Percentiles rank a stretch among this genome's conserved stretches.
Conservation (phyloP, 2,329 filamentous ascomycete species). For the Apiospora koreana region DNA sequence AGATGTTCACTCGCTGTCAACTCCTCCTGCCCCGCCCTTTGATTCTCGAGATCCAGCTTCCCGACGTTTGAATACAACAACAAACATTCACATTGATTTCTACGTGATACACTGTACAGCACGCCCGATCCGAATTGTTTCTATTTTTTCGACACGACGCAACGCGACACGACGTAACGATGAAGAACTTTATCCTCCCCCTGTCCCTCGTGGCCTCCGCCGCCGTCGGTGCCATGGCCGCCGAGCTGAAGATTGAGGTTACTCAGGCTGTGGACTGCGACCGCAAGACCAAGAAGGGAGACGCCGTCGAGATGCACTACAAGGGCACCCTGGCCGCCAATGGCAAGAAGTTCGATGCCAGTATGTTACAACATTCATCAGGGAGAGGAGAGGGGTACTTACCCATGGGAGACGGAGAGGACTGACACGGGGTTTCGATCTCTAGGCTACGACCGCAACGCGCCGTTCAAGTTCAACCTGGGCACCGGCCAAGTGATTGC, state of each 20-base stretch:
- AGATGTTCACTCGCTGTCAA: background rate
- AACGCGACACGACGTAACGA: slow-evolving; percentile 26
- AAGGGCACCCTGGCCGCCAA: slow-evolving; percentile 73
- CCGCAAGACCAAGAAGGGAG: slow-evolving; percentile 74
- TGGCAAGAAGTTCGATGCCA: slow-evolving; percentile 82
- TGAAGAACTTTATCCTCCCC: slow-evolving; percentile 50
- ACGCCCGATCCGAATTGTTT: background rate
- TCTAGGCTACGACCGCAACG: slow-evolving; percentile 71
- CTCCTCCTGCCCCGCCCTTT: background rate
- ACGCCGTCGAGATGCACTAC: slow-evolving; percentile 87
- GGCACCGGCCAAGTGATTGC: slow-evolving; percentile 85
- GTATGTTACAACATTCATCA: slow-evolving; percentile 37
- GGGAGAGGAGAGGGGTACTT: too few relatives aligned
- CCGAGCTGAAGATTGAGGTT: slow-evolving; percentile 76
- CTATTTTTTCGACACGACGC: background rate
- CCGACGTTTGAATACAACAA: background rate
- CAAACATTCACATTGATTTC: background rate
- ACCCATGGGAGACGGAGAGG: background rate
- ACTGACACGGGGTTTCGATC: slow-evolving; percentile 20
- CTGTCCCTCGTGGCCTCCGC: slow-evolving; percentile 54
- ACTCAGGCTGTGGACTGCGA: slow-evolving; percentile 74
- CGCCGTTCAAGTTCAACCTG: slow-evolving; percentile 77
- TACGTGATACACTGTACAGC: background rate
- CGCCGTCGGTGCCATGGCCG: slow-evolving; percentile 51
- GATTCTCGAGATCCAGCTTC: background rate